Base-by-base conservation (phyloP, 176 grass and related monocot species). In the Aegilops speltoides region DNA sequence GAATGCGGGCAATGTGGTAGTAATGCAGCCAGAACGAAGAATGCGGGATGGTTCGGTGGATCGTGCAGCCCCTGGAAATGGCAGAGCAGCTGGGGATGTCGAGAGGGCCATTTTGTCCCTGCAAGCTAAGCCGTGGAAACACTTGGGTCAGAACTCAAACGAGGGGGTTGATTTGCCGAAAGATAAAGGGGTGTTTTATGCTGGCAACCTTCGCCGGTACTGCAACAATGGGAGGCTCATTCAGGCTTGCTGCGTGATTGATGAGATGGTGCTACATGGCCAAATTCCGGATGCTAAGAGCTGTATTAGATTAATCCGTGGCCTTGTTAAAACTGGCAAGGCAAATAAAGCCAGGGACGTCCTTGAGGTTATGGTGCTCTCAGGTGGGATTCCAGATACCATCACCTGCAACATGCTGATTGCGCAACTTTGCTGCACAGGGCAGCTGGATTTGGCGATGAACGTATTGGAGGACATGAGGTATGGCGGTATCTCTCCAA, bases 401-500 rank as follows among this genome's bases (percentile, higher is more conserved):
- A 95, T 95, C 57, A 92, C 88, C 24, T 92, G 78, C 80, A 95
- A 95, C 83, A 92, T 92, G 91, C 81, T 95, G 80, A 92, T 95
- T 1, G 93, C 79, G 0, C 88, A 56, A 68, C 86, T 95, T 78
- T 95, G 90, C 68, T 82, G 46, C 13, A 72, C 63, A 34, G 86
- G 90, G 31, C 80, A 87, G 34, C 83, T 95, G 25, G 90, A 83
- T 87, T 60, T 66, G 45, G 93, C 93, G 6, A 64, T 92, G 76
- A 77, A 78, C 36, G 46, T 92, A 17, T 57, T 90, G 46, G 86
- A 92, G 28, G 80, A 87, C 69, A 90, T 92, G 93, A 87, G 83
- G 57, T 92, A 90, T 61, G 68, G 83, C 3, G 88, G 93, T 75
- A 90, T 88, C 71, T 86, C 37, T 73, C 93, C 86, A 0, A 92